These are phyloP conservation scores for Sextonia rubra DNA, from an alignment of 164 flowering plant species.

Conservation along the genomic window DNA sequence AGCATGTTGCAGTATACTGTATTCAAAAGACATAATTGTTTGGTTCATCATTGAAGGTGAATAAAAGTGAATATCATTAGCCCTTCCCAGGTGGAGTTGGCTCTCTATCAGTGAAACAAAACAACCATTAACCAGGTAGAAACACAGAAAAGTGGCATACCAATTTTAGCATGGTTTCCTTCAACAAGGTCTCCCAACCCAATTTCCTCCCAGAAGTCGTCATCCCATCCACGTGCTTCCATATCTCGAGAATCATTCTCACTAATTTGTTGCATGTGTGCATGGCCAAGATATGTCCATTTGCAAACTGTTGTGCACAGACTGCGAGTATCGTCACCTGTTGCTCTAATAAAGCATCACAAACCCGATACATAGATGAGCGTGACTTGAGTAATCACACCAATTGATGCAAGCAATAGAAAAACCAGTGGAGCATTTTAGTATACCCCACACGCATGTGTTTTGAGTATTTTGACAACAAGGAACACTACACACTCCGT, in stretches of 20 bases:
- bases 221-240: constrained; percentile 99
- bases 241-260: constrained; percentile 71
- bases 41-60: neutral
- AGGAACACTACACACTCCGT: neutral
- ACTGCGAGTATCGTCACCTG: constrained; percentile 97
- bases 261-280: constrained; percentile 75
- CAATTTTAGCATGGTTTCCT: constrained; percentile 96
- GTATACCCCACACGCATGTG: neutral
- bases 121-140: no score
- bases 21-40: neutral
- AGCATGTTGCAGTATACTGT: no score
- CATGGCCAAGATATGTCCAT: constrained; percentile 99
- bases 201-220: constrained; percentile 97
- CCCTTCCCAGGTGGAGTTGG: neutral
- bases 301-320: constrained; percentile 98
- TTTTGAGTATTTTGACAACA: neutral
- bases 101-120: neutral
- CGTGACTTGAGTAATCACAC: neutral
- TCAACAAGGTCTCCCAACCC: constrained; percentile 92
- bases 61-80: neutral
- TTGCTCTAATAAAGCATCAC: constrained; percentile 53
- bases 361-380: neutral
- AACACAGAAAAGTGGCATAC: constrained; percentile 32
- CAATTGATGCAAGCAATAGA: neutral
- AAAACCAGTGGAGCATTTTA: neutral